phyloP scores from a whole-genome alignment of 2,329 filamentous ascomycete species.

The Rutstroemia sp. region DNA sequence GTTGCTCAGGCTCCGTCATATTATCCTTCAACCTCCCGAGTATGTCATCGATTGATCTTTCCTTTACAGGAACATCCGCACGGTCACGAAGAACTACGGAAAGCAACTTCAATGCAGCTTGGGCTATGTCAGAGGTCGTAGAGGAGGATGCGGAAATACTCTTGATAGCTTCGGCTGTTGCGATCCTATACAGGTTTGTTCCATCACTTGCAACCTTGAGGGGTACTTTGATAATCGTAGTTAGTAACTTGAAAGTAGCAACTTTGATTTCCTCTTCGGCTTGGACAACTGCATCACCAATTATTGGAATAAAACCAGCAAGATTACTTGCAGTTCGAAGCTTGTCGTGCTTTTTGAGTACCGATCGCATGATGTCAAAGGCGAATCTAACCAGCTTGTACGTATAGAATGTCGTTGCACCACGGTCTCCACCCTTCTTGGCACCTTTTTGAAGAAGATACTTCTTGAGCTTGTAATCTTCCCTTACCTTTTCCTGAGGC shows the following conservation, averaged over 20 bases:
- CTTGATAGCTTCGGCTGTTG: conserved; percentile 77
- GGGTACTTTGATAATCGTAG: conserved; percentile 77
- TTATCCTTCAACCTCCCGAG: conserved; percentile 78
- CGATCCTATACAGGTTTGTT: conserved; percentile 60
- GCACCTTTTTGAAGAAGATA: conserved; percentile 77
- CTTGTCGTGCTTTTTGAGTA: conserved; percentile 79
- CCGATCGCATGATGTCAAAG: conserved; percentile 75
- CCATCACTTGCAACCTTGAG: conserved; percentile 58
- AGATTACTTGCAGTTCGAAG: conserved; percentile 75
- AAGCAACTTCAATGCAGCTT: conserved; percentile 82
- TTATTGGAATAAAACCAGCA: conserved; percentile 76
- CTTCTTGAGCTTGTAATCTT: conserved; percentile 57
- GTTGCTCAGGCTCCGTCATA: conserved; percentile 84
- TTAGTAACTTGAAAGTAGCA: conserved; percentile 77
- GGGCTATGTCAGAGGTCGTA: conserved; percentile 76
- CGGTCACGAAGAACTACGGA: conserved; percentile 79
- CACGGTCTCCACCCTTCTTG: conserved; percentile 65
- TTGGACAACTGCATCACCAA: conserved; percentile 78
- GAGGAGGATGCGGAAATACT: conserved; percentile 69
- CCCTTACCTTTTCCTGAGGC: conserved; percentile 42
- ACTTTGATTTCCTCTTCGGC: conserved; percentile 91
- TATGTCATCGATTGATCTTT: conserved; percentile 74
- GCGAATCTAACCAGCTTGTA: conserved; percentile 87
- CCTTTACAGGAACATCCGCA: conserved; percentile 66
- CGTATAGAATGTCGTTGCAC: conserved; percentile 68